Base-by-base conservation (phyloP, 768 basidiomycete species). In the Macrolepiota albuminosa region DNA sequence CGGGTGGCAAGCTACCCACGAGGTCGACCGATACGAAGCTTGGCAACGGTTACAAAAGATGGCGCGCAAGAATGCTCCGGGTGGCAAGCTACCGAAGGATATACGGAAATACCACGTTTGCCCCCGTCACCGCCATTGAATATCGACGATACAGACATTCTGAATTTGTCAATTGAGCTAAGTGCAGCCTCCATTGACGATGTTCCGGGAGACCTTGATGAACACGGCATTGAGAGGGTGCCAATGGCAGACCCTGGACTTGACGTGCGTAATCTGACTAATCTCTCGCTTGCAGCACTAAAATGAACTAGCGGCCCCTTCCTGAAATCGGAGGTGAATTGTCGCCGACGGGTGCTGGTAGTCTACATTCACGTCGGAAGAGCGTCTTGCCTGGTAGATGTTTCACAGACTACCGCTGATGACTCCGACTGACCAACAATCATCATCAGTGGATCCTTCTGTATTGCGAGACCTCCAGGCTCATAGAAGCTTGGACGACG, bases 231-330 rank as follows among this genome's bases (percentile, higher is more conserved):
- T 56, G 94, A 95, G 71, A 78, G 91, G 61, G 91, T 95, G 31
- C 94, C 94, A 36, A 89, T 91, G 83, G 93, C 93, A 48, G 94
- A 95, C 75, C 93, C 93, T 60, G 93, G 89, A 46, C 72, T 91
- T 67, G 88, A 91, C 73, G 90, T 90, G 75, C 79, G 89, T 84
- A 56, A 24, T 56, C 62, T 56, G 39, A 48, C 9, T 21, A 7
- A 45, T 57, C 56, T 42, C 54, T 48, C 8, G 3, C 26, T 39
- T 37, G 8, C 34, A 40, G 31, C 42, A 58, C 33, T 62, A 29
- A 61, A 31, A 54, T 31, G 39, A 46, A 21, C 24, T 48, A 91
- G 89, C 81, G 82, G 67, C 82, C 84, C 60, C 81, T 86, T 68
- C 88, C 87, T 55, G 88, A 88, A 66, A 76, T 87, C 56, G 82